A percentile compares a stretch with the other conserved stretches of the same genome.
phyloP scores from a whole-genome alignment of 208 protist genomes.

The Leishmania major region DNA sequence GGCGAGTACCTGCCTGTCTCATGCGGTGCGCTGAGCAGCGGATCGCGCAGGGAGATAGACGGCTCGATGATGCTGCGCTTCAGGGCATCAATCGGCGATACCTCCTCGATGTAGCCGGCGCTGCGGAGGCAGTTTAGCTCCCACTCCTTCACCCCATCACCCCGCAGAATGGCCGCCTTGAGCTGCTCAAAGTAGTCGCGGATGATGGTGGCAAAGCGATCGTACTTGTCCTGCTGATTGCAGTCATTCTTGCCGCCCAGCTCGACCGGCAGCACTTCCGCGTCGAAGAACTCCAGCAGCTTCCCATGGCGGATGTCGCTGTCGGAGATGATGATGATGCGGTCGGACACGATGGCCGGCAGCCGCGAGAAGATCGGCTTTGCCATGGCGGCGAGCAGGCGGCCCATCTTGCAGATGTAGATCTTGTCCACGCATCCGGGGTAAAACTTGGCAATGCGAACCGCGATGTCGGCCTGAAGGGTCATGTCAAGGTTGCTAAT shows the following conservation, averaged over 20 bases:
- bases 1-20: background rate
- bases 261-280: constrained; percentile 51
- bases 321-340: constrained; percentile 69
- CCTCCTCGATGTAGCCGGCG: constrained; percentile 30
- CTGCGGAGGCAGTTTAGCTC: constrained; percentile 56
- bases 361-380: constrained; percentile 77
- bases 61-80: constrained; percentile 27
- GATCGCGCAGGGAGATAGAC: constrained; percentile 8
- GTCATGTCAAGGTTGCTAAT: constrained; percentile 77
- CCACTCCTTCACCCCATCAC: constrained; percentile 76
- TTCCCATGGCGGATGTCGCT: constrained; percentile 55
- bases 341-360: constrained; percentile 65
- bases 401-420: constrained; percentile 82
- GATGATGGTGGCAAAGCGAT: constrained; percentile 42
- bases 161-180: constrained; percentile 44
- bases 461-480: constrained; percentile 73
- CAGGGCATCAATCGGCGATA: constrained; percentile 28
- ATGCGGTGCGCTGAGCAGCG: background rate
- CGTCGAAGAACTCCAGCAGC: constrained; percentile 65
- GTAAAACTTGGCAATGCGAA: constrained; percentile 82
- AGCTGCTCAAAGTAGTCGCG: constrained; percentile 55
- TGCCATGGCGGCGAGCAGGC: constrained; percentile 46
- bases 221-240: constrained; percentile 56
- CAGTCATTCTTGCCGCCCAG: constrained; percentile 77
- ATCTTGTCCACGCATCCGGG: constrained; percentile 75